Conservation (phyloP, 192 early-diverging fungal species). For the Coemansia sp. region DNA sequence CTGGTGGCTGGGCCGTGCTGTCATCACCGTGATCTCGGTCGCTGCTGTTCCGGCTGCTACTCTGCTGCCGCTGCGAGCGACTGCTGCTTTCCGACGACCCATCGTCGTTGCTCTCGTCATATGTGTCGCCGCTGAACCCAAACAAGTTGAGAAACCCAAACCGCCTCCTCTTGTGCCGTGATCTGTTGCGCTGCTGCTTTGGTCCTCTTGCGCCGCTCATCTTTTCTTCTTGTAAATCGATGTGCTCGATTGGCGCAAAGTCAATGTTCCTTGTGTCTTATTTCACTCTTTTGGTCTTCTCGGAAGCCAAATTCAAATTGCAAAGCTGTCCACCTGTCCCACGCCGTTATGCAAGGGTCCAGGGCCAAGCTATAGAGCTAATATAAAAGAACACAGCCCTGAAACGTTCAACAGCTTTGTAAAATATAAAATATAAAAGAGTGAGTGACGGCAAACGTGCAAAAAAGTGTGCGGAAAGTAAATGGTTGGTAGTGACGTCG, state of each 20-base stretch:
- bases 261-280: background rate
- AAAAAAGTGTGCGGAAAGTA: too few species aligned
- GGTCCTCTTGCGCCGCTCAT: constrained; percentile 20
- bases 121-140: constrained; percentile 26
- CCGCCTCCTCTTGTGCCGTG: constrained; percentile 22
- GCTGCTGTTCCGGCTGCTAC: constrained; percentile 14
- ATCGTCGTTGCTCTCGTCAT: background rate
- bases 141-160: constrained; percentile 50
- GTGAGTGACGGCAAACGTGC: background rate
- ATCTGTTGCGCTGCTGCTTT: constrained; percentile 15
- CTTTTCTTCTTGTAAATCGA: background rate
- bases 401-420: background rate
- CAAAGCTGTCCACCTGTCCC: background rate
- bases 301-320: constrained; percentile 1
- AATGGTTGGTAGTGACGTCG: too few species aligned
- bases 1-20: constrained; percentile 12
- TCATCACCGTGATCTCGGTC: background rate
- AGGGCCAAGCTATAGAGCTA: background rate
- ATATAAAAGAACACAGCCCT: background rate
- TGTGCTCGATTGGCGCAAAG: background rate
- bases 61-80: background rate
- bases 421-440: background rate
- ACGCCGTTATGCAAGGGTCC: background rate
- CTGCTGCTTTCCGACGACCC: background rate
- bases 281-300: background rate